phyloP scores from a whole-genome alignment of 495 filamentous ascomycete species.

The Chlorociboria aeruginascens region DNA sequence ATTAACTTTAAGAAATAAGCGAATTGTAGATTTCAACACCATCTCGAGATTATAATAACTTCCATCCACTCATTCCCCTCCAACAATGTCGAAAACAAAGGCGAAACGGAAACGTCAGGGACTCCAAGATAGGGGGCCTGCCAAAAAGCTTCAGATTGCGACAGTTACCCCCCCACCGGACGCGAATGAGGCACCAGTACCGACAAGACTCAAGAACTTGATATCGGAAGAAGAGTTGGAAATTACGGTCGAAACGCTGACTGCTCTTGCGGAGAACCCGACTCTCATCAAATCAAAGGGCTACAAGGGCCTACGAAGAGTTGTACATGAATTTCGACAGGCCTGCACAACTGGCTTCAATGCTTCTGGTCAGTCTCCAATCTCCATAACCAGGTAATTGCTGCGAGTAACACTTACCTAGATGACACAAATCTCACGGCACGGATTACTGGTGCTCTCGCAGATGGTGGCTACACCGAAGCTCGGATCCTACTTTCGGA shows the following conservation, averaged over 20 bases:
- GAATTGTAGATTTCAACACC: no score
- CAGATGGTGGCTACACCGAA: conserved; percentile 30
- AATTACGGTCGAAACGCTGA: conserved; percentile 32
- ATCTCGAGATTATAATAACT: no score
- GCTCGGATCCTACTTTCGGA: conserved; percentile 32
- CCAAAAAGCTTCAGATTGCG: conserved; percentile 22
- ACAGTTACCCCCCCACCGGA: conserved; percentile 25
- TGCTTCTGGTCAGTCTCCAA: conserved; percentile 10
- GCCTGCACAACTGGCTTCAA: conserved; percentile 33
- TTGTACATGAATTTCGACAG: conserved; percentile 33
- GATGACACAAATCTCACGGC: conserved; percentile 28
- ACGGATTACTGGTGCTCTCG: conserved; percentile 28
- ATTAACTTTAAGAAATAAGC: no score
- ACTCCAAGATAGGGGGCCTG: conserved; percentile 6
- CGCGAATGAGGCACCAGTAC: background rate
- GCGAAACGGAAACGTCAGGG: conserved; percentile 20
- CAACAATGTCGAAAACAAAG: conserved; percentile 21
- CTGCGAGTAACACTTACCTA: background rate
- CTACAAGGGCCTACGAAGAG: conserved; percentile 32
- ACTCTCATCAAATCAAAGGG: conserved; percentile 31
- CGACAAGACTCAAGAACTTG: conserved; percentile 22
- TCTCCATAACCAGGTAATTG: background rate
- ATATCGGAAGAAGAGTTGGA: conserved; percentile 31
- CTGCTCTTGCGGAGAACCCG: conserved; percentile 27
- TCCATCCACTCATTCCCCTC: no score